These are phyloP conservation scores for Lichtheimia ornata DNA, from an alignment of 371 early-diverging fungal species.

Conservation along the genomic window DNA sequence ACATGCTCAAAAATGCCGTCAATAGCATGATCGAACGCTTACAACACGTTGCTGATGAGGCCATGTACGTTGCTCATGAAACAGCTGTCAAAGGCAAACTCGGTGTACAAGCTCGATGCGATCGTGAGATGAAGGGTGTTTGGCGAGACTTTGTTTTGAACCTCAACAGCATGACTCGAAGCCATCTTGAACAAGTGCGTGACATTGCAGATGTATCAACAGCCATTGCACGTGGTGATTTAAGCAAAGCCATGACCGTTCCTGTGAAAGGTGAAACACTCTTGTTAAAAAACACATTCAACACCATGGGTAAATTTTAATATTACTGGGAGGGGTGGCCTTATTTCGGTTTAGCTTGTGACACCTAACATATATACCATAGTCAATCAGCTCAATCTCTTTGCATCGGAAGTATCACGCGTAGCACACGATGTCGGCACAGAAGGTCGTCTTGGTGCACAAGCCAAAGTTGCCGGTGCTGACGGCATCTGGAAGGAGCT, in stretches of 20 bases:
- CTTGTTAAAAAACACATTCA: slow-evolving; percentile 73
- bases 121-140: slow-evolving; percentile 61
- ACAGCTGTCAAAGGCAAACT: slow-evolving; percentile 70
- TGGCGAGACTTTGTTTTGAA: slow-evolving; percentile 74
- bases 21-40: slow-evolving; percentile 71
- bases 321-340: no score
- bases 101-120: slow-evolving; percentile 62
- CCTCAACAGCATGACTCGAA: slow-evolving; percentile 67
- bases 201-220: slow-evolving; percentile 76
- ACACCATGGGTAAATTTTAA: slow-evolving; percentile 64
- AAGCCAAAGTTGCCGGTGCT: slow-evolving; percentile 52
- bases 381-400: slow-evolving; percentile 52
- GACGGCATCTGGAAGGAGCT: slow-evolving; percentile 71
- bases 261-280: slow-evolving; percentile 69
- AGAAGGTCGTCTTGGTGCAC: slow-evolving; percentile 50
- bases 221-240: slow-evolving; percentile 73
- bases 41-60: slow-evolving; percentile 54
- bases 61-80: slow-evolving; percentile 62
- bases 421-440: slow-evolving; percentile 58
- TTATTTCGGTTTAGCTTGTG: slow-evolving; percentile 6
- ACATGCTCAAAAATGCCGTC: slow-evolving; percentile 55
- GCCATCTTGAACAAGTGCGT: slow-evolving; percentile 70
- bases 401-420: slow-evolving; percentile 56
- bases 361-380: background rate
- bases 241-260: slow-evolving; percentile 67